Evolutionary conservation across 1,284 basidiomycete genomes (phyloP).

Genomic region (Pholiota adiposa): DNA sequence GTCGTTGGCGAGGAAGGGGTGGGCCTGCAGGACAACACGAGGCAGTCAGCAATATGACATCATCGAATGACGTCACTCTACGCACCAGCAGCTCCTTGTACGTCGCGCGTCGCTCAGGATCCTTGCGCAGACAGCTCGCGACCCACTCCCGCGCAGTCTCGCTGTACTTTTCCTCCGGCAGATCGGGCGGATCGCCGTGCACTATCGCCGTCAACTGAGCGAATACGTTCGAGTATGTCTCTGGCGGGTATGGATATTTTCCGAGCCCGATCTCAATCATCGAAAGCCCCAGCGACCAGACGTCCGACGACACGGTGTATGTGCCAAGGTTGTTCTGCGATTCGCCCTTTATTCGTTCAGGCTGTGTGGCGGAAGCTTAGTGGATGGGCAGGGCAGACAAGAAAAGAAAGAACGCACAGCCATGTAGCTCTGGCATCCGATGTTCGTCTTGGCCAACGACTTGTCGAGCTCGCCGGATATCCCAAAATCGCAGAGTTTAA

Average conservation of each 20-base stretch:
- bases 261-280: conserved; percentile 95
- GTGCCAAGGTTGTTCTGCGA: conserved; percentile 85
- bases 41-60: conserved; percentile 2
- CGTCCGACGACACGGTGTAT: conserved; percentile 96
- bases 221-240: conserved; percentile 97
- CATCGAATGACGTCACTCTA: conserved; percentile 10
- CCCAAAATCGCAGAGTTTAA: conserved; percentile 98
- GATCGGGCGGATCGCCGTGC: conserved; percentile 87
- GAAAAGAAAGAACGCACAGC: conserved; percentile 63
- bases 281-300: conserved; percentile 97
- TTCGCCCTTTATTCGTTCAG: conserved; percentile 95
- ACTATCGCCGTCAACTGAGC: conserved; percentile 95
- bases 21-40: conserved; percentile 30
- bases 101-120: conserved; percentile 78
- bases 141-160: conserved; percentile 64
- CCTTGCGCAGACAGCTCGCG: conserved; percentile 72
- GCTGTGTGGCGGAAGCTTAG: conserved; percentile 50
- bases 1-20: conserved; percentile 62
- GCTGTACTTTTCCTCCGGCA: conserved; percentile 61
- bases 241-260: conserved; percentile 97
- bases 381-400: conserved; percentile 3
- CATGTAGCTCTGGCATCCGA: conserved; percentile 99
- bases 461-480: conserved; percentile 98
- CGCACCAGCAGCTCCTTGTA: conserved; percentile 83
- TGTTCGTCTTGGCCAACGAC: conserved; percentile 96